Base-by-base conservation (phyloP, 352 stramenopile genomes). In the Phytophthora lateralis region DNA sequence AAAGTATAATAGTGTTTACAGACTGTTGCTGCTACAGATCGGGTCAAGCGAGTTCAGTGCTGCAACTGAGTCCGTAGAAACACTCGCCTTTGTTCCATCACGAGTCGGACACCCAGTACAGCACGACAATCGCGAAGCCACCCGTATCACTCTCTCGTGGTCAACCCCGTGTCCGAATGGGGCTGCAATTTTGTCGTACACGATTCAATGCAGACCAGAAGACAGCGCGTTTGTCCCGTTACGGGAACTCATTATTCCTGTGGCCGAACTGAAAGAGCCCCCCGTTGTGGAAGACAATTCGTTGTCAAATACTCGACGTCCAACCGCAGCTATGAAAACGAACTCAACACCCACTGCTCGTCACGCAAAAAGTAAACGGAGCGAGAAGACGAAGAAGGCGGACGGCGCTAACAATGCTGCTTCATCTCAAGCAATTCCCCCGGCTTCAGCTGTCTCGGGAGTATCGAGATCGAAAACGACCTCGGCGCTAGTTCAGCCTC, bases 31-130 rank as follows among this genome's bases (percentile, higher is more conserved):
- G 20, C 6, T 47, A 24, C 49, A 88, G 79, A 83, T 89, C 26
- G 80, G 78, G 2, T 51, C 26, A 4, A 89, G 83, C 30, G 49
- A 38, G 0, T 89, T 80, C 56, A 91, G 83, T 44, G 44, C 50
- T 17, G 8, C 60, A n/a, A 86, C 78, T 0, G 52, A 68, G 0
- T 46, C 69, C 0, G 63, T 82, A 4, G 78, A 88, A 44, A 93
- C 83, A 1, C 68, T 90, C 7, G 81, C 83, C 3, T 93, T 85
- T 56, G 54, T 83, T 2, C 81, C 84, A 1, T 85, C 78, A 2
- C 66, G 71, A 44, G 71, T 92, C 12, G 67, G 79, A 0, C 71
- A 69, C 14, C 51, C 74, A 0, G 69, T 85, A 2, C 62, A 80
- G 8, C 60, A 78, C 39, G 49, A 47, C 5, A 66, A 84, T 20